These are phyloP conservation scores for Populus ilicifolia DNA, from an alignment of 345 rosid genomes.

Conservation along the genomic window DNA sequence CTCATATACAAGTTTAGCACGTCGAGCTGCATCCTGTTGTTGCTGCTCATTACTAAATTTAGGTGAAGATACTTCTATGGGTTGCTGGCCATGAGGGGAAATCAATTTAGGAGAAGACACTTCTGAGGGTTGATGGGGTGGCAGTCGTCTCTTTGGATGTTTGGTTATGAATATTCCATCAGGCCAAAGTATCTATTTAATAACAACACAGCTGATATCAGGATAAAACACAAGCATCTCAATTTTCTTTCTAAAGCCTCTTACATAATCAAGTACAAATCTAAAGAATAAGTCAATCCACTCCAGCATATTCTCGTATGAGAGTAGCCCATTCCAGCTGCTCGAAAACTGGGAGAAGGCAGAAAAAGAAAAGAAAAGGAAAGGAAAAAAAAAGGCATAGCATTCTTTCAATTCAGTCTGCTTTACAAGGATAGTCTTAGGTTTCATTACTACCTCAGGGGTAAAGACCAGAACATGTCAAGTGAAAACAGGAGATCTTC, in stretches of 20 bases:
- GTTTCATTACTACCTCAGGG: too few species aligned
- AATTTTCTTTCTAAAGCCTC: neutral
- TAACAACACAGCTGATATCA: constrained; percentile 11
- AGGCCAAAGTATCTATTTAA: constrained; percentile 90
- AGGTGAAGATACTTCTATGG: constrained; percentile 42
- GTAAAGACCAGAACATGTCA: too few species aligned
- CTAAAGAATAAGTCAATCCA: neutral
- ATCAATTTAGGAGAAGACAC: constrained; percentile 15
- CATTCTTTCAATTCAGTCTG: too few species aligned
- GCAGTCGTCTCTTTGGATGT: constrained; percentile 71
- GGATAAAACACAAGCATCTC: neutral
- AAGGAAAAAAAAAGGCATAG: neutral
- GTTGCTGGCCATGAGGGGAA: constrained; percentile 29
- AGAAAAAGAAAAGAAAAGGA: neutral
- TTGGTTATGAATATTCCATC: constrained; percentile 96
- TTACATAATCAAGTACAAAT: neutral
- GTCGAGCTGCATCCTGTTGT: constrained; percentile 65
- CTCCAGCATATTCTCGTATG: neutral
- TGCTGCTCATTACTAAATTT: constrained; percentile 51
- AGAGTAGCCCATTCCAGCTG: neutral
- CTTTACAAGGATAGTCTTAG: too few species aligned
- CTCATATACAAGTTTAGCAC: constrained; percentile 85
- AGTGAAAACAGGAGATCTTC: too few species aligned
- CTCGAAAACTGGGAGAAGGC: neutral
- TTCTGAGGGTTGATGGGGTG: constrained; percentile 18